Evolutionary conservation across 495 filamentous ascomycete species (phyloP).

Genomic region (Aspergillus nanangensis): DNA sequence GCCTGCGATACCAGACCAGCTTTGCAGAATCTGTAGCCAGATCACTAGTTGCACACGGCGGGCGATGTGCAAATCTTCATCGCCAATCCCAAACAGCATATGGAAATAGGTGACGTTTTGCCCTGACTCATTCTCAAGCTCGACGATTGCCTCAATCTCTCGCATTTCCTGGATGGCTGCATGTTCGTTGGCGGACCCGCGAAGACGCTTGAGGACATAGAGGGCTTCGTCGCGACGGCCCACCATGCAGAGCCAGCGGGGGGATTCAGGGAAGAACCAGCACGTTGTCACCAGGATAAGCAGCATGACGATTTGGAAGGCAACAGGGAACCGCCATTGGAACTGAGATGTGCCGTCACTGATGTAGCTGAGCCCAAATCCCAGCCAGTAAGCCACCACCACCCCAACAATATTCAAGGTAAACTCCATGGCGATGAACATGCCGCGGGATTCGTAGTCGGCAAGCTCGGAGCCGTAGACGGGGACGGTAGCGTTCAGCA

Average conservation of each 20-base stretch:
- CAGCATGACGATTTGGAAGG: constrained; percentile 64
- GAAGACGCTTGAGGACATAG: constrained; percentile 57
- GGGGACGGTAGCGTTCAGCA: constrained; percentile 64
- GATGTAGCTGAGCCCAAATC: constrained; percentile 60
- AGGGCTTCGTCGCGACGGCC: constrained; percentile 58
- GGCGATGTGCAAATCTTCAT: constrained; percentile 59
- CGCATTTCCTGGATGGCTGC: constrained; percentile 57
- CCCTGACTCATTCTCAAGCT: constrained; percentile 49
- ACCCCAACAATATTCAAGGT: constrained; percentile 72
- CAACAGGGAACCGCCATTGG: constrained; percentile 67
- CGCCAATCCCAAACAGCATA: constrained; percentile 61
- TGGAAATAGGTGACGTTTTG: constrained; percentile 51
- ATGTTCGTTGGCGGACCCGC: constrained; percentile 54
- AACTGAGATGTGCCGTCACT: constrained; percentile 51
- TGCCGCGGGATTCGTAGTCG: constrained; percentile 62
- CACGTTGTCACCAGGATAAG: constrained; percentile 41
- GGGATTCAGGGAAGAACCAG: constrained; percentile 64
- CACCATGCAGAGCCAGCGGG: constrained; percentile 60
- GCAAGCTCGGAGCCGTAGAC: constrained; percentile 69
- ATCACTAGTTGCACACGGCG: constrained; percentile 65
- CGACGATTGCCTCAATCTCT: constrained; percentile 56
- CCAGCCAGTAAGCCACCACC: constrained; percentile 69
- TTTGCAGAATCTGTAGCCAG: constrained; percentile 70
- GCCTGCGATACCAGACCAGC: constrained; percentile 70
- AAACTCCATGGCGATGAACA: constrained; percentile 71